These are phyloP conservation scores for Verticillium isaacii DNA, from an alignment of 2,329 filamentous ascomycete species.

Conservation along the genomic window DNA sequence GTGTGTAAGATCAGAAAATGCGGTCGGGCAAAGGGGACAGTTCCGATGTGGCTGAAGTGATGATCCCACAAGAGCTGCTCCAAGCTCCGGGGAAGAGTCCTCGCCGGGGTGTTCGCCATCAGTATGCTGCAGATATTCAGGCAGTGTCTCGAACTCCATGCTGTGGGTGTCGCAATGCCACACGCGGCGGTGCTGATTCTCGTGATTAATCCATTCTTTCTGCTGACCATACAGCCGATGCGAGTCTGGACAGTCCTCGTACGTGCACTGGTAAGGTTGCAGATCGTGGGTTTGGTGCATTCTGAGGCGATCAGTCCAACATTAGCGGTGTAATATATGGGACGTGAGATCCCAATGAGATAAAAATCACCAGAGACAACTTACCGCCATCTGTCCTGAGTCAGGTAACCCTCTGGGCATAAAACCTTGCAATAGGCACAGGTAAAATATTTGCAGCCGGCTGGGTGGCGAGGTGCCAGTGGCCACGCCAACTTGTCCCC, in stretches of 20 bases:
- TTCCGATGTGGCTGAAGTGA: background rate
- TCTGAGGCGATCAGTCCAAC: background rate
- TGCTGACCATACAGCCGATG: constrained; percentile 9
- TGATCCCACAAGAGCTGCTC: background rate
- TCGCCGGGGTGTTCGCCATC: constrained; percentile 1
- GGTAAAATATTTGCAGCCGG: constrained; percentile 4
- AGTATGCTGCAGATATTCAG: constrained; percentile 5
- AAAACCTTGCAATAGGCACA: constrained; percentile 11
- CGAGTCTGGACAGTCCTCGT: constrained; percentile 11
- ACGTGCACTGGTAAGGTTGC: constrained; percentile 15
- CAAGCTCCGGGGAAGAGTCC: background rate
- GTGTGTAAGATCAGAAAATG: background rate
- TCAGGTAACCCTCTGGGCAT: constrained; percentile 10
- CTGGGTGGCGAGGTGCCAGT: background rate
- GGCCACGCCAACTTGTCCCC: background rate
- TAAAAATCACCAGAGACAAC: background rate
- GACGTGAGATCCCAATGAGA: too few species aligned
- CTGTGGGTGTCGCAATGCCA: constrained; percentile 11
- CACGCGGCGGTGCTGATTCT: constrained; percentile 10
- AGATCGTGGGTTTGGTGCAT: constrained; percentile 13
- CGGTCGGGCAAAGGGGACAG: background rate
- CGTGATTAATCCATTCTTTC: constrained; percentile 16
- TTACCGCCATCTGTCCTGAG: background rate
- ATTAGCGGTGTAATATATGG: too few species aligned
- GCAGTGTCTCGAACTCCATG: constrained; percentile 11